Conservation (phyloP, 108 stramenopile species). For the Pseudonitzschia multistriata region DNA sequence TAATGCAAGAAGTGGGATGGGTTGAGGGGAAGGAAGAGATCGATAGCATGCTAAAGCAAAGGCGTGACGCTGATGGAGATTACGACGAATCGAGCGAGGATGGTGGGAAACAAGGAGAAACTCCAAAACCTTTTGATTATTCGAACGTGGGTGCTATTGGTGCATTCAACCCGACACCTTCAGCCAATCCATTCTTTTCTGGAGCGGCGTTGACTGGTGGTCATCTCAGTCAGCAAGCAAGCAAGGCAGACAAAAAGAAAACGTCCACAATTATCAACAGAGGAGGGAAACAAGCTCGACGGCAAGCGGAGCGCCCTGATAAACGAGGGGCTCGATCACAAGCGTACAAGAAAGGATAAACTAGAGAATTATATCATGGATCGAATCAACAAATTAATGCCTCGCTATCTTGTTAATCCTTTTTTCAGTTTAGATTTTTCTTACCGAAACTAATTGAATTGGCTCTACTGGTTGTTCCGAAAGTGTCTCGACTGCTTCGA, state of each 20-base stretch:
- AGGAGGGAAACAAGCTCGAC: constrained; percentile 30
- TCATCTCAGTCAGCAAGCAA: constrained; percentile 33
- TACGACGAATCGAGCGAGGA: constrained; percentile 18
- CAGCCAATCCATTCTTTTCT: constrained; percentile 37
- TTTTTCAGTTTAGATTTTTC: not conserved
- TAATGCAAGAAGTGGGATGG: constrained; percentile 86
- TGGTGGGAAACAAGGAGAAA: constrained; percentile 14
- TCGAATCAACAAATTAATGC: not conserved
- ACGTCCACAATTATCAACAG: not conserved
- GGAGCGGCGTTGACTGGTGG: constrained; percentile 32
- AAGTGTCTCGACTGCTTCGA: constrained; percentile 34
- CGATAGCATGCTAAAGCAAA: constrained; percentile 46
- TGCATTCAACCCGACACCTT: constrained; percentile 27
- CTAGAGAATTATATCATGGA: not conserved
- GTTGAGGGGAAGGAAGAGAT: constrained; percentile 64
- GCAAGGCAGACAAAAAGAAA: constrained; percentile 32
- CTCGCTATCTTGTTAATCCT: not conserved
- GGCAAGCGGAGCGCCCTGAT: constrained; percentile 36
- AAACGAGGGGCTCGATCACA: constrained; percentile 22
- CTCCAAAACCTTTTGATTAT: constrained; percentile 39
- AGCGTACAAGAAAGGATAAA: constrained; percentile 37
- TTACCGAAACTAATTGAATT: constrained; percentile 51
- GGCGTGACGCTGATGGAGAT: constrained; percentile 20
- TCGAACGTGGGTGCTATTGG: constrained; percentile 33
- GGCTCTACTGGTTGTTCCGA: constrained; percentile 52